Evolutionary conservation across 208 protist species (phyloP), one percentile per base, ranked within the genome.

Genomic region (Wallacemonas sp.): DNA sequence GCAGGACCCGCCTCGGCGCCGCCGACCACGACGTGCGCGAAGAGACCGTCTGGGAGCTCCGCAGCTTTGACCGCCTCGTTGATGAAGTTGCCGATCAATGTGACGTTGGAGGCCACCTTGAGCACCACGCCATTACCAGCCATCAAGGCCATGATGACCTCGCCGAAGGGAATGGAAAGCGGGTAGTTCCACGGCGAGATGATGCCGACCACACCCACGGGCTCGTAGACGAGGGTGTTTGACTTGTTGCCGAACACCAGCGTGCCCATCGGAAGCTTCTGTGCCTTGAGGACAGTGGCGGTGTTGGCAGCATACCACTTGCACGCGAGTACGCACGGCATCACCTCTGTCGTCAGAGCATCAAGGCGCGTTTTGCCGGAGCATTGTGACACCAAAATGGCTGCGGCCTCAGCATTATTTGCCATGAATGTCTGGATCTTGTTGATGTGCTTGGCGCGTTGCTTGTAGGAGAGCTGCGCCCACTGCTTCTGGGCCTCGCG

Each of bases 131-230:
- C 84, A 54, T 95, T 95, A 28, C 89, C 86, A 2, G 89, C 80
- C 87, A 95, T 93, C 22, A 93, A 62, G 0, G 59, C 87, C 87
- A 93, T 93, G 19, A 93, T 39, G 11, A 95, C 68, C 60, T 95
- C 88, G 1, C 75, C 84, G 67, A 95, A 95, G 12, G 90, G 87
- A 44, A 96, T 91, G 9, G 85, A 56, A 58, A 94, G 90, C 11
- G 90, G 90, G 68, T 86, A 96, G 55, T 96, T 96, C 88, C 90
- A 96, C 27, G 90, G 87, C 8, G 90, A 91, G 62, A 96, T 89
- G 46, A 96, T 89, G 27, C 82, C 88, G 17, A 96, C 85, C 12
- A 93, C 84, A 19, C 90, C 90, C 45, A 94, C 63, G 51, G 90
- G 90, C 54, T 87, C 77, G 72, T 95, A 90, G 21, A 77, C 12